Evolutionary conservation across 2,329 filamentous ascomycete genomes (phyloP).

Genomic region (Phialemonium atrogriseum): DNA sequence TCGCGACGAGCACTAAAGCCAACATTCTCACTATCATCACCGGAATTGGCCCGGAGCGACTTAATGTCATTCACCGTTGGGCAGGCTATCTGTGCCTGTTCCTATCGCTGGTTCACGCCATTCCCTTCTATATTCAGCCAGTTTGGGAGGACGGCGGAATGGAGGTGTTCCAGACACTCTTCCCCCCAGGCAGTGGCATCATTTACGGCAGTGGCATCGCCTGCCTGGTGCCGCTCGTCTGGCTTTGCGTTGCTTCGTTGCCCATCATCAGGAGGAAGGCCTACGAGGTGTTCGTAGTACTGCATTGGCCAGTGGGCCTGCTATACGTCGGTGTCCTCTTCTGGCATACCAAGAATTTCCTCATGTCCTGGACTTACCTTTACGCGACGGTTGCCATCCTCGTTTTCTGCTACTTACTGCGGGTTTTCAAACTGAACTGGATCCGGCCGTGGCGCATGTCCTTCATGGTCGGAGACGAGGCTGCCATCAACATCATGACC

Average conservation of each 20-base stretch:
- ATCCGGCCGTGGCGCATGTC: conserved; percentile 68
- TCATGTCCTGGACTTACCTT: conserved; percentile 85
- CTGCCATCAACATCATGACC: conserved; percentile 78
- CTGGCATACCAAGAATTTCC: conserved; percentile 92
- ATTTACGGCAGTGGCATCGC: conserved; percentile 83
- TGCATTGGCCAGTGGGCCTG: conserved; percentile 76
- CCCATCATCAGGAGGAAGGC: conserved; percentile 67
- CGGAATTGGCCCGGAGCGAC: conserved; percentile 82
- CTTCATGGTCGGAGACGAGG: conserved; percentile 85
- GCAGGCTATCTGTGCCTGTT: conserved; percentile 79
- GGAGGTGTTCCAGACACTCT: conserved; percentile 60
- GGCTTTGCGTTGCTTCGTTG: conserved; percentile 79
- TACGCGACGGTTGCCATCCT: conserved; percentile 75
- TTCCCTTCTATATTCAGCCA: conserved; percentile 86
- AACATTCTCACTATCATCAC: conserved; percentile 79
- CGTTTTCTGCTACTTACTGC: conserved; percentile 62
- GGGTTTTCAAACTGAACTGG: conserved; percentile 88
- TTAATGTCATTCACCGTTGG: conserved; percentile 93
- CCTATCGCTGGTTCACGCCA: conserved; percentile 71
- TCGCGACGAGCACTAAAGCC: conserved; percentile 83
- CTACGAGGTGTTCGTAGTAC: conserved; percentile 77
- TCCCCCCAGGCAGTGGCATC: conserved; percentile 54
- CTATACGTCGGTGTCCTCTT: conserved; percentile 79
- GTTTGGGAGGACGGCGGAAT: conserved; percentile 74
- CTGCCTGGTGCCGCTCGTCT: conserved; percentile 69